phyloP scores from a whole-genome alignment of 148 eudicot species.

The Vaccinium myrtillus region DNA sequence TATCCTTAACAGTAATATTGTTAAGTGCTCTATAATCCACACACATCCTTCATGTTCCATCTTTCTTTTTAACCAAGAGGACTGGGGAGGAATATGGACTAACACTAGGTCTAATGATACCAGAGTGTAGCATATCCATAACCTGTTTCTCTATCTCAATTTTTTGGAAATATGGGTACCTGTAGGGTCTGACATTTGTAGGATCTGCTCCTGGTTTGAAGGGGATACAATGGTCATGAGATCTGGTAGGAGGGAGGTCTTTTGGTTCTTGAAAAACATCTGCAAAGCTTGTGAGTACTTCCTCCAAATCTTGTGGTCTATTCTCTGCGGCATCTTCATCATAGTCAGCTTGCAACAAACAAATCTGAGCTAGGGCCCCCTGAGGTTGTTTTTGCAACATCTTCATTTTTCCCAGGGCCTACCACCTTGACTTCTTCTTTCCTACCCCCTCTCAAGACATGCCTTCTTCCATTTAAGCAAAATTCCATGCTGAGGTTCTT shows the following conservation, averaged over 20 bases:
- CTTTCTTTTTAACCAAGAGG: too few species aligned
- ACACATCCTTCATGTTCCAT: neutral
- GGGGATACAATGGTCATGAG: neutral
- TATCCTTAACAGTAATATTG: too few species aligned
- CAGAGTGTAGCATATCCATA: neutral
- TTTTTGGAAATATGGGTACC: neutral
- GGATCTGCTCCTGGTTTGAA: neutral
- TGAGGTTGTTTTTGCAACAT: neutral
- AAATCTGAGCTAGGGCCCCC: neutral
- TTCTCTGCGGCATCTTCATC: too few species aligned
- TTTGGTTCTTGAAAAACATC: too few species aligned
- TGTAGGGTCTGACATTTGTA: neutral
- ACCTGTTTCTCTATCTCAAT: neutral
- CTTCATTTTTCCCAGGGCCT: neutral
- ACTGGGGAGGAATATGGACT: neutral
- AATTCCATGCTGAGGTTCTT: neutral
- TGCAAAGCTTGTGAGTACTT: too few species aligned
- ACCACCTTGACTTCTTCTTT: too few species aligned
- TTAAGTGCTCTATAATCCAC: too few species aligned
- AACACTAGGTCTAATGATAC: neutral
- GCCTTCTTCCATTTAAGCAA: too few species aligned
- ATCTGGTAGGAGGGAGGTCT: neutral
- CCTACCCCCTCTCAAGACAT: too few species aligned
- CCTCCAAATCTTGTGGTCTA: neutral
- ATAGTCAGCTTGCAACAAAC: too few species aligned